A percentile compares a stretch with the other conserved stretches of the same genome.
These are phyloP conservation scores for Xylaria intraflava DNA, from an alignment of 495 filamentous ascomycete genomes.

Conservation along the genomic window DNA sequence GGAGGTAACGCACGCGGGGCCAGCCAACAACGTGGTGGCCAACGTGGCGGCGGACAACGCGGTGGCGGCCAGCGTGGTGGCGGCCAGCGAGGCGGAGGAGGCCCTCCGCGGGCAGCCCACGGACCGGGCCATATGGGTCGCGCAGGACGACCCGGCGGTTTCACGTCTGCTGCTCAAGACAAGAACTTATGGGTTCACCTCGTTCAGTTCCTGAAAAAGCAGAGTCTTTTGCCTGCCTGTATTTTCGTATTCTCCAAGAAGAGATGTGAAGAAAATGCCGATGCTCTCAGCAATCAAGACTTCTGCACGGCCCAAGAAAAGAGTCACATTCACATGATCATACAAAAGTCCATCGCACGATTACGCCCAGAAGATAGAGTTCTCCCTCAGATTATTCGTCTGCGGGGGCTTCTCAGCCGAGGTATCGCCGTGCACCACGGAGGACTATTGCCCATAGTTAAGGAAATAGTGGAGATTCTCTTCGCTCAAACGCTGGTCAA, in stretches of 20 bases:
- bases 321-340: conserved; percentile 93
- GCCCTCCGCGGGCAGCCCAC: conserved; percentile 52
- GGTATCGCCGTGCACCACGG: conserved; percentile 97
- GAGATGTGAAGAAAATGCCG: conserved; percentile 92
- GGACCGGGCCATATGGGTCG: conserved; percentile 77
- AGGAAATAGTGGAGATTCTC: conserved; percentile 94
- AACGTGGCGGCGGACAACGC: conserved; percentile 49
- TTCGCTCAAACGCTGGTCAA: conserved; percentile 94
- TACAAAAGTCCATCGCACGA: conserved; percentile 90
- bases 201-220: conserved; percentile 81
- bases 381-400: conserved; percentile 81
- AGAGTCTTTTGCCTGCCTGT: conserved; percentile 79
- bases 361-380: conserved; percentile 84
- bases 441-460: conserved; percentile 90
- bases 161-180: conserved; percentile 85
- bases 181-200: conserved; percentile 95
- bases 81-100: conserved; percentile 49
- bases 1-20: conserved; percentile 42
- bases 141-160: conserved; percentile 72
- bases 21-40: conserved; percentile 42
- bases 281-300: conserved; percentile 89
- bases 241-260: conserved; percentile 99
- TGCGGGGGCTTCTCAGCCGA: conserved; percentile 77
- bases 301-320: conserved; percentile 89
- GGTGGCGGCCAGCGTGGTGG: conserved; percentile 52